Percentiles rank a stretch among this genome's conserved stretches.
Evolutionary conservation across 2,329 filamentous ascomycete genomes (phyloP).

Genomic region (Alternaria sp.): DNA sequence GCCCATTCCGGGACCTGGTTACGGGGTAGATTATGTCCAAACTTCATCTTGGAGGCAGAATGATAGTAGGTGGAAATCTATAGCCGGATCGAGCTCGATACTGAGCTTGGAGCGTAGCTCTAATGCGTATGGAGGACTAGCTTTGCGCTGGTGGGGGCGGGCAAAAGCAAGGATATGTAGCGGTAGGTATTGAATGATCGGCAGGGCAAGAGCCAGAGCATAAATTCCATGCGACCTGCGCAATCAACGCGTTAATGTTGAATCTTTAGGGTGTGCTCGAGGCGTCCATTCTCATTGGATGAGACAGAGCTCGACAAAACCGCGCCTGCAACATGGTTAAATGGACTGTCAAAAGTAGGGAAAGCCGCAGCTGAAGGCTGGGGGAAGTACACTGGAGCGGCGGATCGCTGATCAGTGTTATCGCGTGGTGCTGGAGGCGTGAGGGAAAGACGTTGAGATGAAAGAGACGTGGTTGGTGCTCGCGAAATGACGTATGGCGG

Average conservation of each 20-base stretch:
- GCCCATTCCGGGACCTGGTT: constrained; percentile 92
- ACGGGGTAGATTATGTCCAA: constrained; percentile 69
- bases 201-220: constrained; percentile 16
- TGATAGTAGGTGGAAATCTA: constrained; percentile 1
- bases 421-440: constrained; percentile 16
- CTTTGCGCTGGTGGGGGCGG: constrained; percentile 20
- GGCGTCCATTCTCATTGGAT: constrained; percentile 45
- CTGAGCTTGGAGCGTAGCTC: constrained; percentile 1
- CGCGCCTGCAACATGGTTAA: constrained; percentile 48
- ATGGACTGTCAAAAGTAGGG: constrained; percentile 39
- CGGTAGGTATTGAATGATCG: constrained; percentile 18
- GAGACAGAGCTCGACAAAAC: constrained; percentile 31
- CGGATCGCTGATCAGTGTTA: constrained; percentile 33
- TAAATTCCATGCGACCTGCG: constrained; percentile 27
- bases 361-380: constrained; percentile 36
- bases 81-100: constrained; percentile 1
- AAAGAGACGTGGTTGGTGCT: constrained; percentile 28
- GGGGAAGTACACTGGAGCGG: constrained; percentile 43
- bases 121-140: not conserved
- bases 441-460: constrained; percentile 18
- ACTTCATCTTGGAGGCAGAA: constrained; percentile 52
- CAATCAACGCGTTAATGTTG: constrained; percentile 31
- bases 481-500: constrained; percentile 27
- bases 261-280: constrained; percentile 34
- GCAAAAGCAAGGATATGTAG: constrained; percentile 25